Base-by-base conservation (phyloP, 148 eudicot species). In the Diospyros kaki region DNA sequence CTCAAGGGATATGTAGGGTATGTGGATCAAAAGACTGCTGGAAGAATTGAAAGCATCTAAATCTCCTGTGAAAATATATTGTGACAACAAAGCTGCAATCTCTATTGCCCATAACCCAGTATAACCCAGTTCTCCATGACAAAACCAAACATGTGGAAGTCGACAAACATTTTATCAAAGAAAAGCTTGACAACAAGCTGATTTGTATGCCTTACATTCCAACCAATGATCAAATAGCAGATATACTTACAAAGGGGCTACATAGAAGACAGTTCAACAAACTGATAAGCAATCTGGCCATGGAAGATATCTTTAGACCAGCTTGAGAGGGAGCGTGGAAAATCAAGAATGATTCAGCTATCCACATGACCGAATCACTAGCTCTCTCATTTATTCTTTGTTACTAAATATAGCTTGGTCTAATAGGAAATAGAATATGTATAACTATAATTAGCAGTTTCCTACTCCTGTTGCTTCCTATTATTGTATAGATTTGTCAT, bases 271-370 rank as follows among this genome's bases (percentile, higher is more conserved):
- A 74, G 8, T 64, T 74, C n/a, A 28, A 74, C 9, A 52, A 12
- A 41, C 44, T 74, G 40, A 64, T 39, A 12, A 64, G 59, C 76
- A 74, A 74, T 69, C 69, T 74, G 43, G 61, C 60, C 12, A 63
- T 74, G 69, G 48, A 62, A 18, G 76, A 74, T 17, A 73, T 73
- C 69, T 61, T 74, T 54, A 61, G 64, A 69, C 45, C 60, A 67
- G 71, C 71, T 67, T 67, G 54, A 67, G 71, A 38, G 71, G 71
- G 38, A 46, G 71, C 42, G 68, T 65, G 28, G 0, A 28, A 28
- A 28, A 28, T 28, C 28, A 28, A 28, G 28, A 28, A 28, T 28
- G 28, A 28, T 28, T 28, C 28, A 28, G 28, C 28, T 28, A 0
- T 28, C 28, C 28, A 28, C 28, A 28, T 28, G 28, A 28, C 28